Conservation (phyloP, 768 basidiomycete genomes). For the Psilocybe sp. region DNA sequence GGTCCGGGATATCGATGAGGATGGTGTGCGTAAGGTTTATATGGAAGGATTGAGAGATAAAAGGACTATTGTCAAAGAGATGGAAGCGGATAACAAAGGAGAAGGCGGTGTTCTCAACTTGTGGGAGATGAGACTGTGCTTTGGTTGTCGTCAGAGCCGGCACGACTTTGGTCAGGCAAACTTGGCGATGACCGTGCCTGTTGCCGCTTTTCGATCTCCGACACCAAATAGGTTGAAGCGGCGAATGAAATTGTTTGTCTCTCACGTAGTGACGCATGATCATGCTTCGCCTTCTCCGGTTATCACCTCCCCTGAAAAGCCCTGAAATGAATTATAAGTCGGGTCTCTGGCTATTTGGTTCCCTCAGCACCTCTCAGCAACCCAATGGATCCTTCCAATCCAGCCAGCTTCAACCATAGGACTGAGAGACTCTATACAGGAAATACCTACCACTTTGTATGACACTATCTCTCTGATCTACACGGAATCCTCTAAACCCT, state of each 20-base stretch:
- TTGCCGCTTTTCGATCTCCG: constrained; percentile 12
- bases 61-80: constrained; percentile 1
- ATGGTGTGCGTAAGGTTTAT: not conserved
- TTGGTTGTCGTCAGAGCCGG: constrained; percentile 27
- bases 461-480: not conserved
- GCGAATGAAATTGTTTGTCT: no score
- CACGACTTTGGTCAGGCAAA: constrained; percentile 27
- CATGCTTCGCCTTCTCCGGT: no score
- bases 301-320: constrained; percentile 8
- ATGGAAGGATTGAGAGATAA: constrained; percentile 1
- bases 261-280: no score
- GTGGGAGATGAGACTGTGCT: constrained; percentile 14
- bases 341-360: not conserved
- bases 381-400: constrained; percentile 38
- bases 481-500: not conserved
- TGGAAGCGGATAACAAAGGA: constrained; percentile 10
- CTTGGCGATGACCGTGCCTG: constrained; percentile 10
- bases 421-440: constrained; percentile 54
- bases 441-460: constrained; percentile 63
- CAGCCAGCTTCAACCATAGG: constrained; percentile 52
- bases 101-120: constrained; percentile 6
- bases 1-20: constrained; percentile 11
- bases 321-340: not conserved
- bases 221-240: not conserved
- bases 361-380: not conserved